Evolutionary conservation across 2,329 filamentous ascomycete genomes (phyloP).

Genomic region (Fusarium kyushuense): DNA sequence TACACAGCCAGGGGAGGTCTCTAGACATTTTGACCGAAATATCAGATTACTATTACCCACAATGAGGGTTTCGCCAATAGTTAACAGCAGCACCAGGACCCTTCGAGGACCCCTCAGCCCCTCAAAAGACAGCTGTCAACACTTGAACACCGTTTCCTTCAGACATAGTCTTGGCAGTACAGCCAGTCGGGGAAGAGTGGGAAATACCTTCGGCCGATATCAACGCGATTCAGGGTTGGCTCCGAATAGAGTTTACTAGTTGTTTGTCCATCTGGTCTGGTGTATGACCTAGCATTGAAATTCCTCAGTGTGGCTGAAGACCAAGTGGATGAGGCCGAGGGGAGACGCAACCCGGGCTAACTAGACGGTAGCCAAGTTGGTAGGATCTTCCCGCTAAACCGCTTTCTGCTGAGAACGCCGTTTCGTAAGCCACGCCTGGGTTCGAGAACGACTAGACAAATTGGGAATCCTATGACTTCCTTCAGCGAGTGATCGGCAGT

Average conservation of each 20-base stretch:
- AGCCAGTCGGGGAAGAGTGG: no score
- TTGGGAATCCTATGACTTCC: not conserved
- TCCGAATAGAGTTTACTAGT: conserved; percentile 13
- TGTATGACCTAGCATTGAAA: not conserved
- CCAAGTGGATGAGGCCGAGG: not conserved
- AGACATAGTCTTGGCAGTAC: conserved; percentile 1
- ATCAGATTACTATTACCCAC: not conserved
- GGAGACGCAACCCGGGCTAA: not conserved
- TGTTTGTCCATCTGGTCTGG: not conserved
- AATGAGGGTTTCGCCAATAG: not conserved
- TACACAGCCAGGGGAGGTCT: not conserved
- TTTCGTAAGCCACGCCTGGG: not conserved
- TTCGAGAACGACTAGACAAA: not conserved
- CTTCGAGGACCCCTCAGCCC: not conserved
- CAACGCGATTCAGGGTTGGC: conserved; percentile 7
- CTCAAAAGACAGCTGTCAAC: not conserved
- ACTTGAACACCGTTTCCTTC: not conserved
- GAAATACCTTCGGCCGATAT: not conserved
- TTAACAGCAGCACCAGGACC: not conserved
- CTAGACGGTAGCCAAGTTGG: no score
- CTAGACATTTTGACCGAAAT: not conserved
- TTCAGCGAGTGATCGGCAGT: conserved; percentile 9
- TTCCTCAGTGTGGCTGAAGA: not conserved
- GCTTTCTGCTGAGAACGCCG: not conserved
- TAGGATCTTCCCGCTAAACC: not conserved